A percentile compares a stretch with the other conserved stretches of the same genome.
Evolutionary conservation across 1,284 basidiomycete species (phyloP).

Genomic region (Sparassis latifolia): DNA sequence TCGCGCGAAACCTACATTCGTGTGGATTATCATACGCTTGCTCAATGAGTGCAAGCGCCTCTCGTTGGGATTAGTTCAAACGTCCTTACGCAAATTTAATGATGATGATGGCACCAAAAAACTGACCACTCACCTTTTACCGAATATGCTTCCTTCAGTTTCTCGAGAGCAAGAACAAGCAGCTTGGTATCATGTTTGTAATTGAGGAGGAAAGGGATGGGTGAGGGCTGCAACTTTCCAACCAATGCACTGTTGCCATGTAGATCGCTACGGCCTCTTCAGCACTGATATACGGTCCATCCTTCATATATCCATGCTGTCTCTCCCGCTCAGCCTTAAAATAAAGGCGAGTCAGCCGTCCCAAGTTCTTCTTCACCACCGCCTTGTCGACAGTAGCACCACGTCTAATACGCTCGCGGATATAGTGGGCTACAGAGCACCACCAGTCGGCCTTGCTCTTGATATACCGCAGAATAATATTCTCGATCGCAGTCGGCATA

Average conservation of each 20-base stretch:
- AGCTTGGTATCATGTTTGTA: conserved; percentile 99
- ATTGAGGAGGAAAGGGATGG: conserved; percentile 97
- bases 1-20: conserved; percentile 51
- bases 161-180: conserved; percentile 90
- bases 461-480: conserved; percentile 98
- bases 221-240: conserved; percentile 92
- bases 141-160: conserved; percentile 95
- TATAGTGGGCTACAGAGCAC: conserved; percentile 93
- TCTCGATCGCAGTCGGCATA: conserved; percentile 98
- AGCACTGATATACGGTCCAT: conserved; percentile 94
- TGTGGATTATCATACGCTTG: conserved; percentile 95
- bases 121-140: conserved; percentile 62
- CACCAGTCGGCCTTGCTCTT: conserved; percentile 99
- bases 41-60: conserved; percentile 92
- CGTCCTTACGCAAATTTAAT: conserved; percentile 39
- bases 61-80: conserved; percentile 92
- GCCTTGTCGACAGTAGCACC: conserved; percentile 99
- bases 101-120: conserved; percentile 5
- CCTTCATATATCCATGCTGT: conserved; percentile 95
- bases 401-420: conserved; percentile 90
- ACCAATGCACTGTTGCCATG: conserved; percentile 95
- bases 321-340: conserved; percentile 97
- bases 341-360: conserved; percentile 87
- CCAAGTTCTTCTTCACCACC: conserved; percentile 94
- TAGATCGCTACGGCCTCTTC: conserved; percentile 98